Base-by-base conservation (phyloP, 176 grass and related monocot species). In the Oryza rufipogon region DNA sequence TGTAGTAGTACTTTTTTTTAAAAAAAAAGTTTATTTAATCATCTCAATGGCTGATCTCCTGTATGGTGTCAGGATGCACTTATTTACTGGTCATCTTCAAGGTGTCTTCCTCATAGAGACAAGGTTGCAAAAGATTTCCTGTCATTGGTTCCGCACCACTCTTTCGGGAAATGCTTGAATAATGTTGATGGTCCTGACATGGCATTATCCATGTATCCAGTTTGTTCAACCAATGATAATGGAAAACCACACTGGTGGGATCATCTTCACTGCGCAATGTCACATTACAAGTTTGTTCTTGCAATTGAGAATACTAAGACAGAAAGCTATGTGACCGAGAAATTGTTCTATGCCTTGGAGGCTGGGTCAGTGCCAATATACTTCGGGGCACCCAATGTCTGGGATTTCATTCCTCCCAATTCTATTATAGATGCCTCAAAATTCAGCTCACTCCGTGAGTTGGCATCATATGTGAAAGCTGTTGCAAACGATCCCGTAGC, bases 31-130 rank as follows among this genome's bases (percentile, higher is more conserved):
- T 22, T 52, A 2, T 85, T 69, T 66, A 88, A 65, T 80, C 64
- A 14, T 68, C 23, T 76, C 42, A 87, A 56, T 10, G 83, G 36
- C 47, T 85, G 19, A 66, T 67, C 80, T 74, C 23, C 77, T 77
- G 19, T 85, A 32, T 83, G 63, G 5, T 87, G 63, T 85, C 86
- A 97, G 95, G 95, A 94, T 73, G 73, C 82, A 64, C 86, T 97
- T 76, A 86, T 97, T 87, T 97, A 97, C 66, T 97, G 95, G 95
- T 97, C 95, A 64, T 97, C 95, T 76, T 97, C 95, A 60, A 92
- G 90, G 84, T 97, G 95, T 81, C 90, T 94, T 80, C 86, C 79
- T 69, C 78, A 89, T 19, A 91, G 92, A 89, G 82, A 91, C 76
- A 76, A 88, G 49, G 81, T 94, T 73, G 95, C 95, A 61, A 82